Conservation (phyloP, 805 yeast genomes). For the Zygosaccharomyces gambellarensis region DNA sequence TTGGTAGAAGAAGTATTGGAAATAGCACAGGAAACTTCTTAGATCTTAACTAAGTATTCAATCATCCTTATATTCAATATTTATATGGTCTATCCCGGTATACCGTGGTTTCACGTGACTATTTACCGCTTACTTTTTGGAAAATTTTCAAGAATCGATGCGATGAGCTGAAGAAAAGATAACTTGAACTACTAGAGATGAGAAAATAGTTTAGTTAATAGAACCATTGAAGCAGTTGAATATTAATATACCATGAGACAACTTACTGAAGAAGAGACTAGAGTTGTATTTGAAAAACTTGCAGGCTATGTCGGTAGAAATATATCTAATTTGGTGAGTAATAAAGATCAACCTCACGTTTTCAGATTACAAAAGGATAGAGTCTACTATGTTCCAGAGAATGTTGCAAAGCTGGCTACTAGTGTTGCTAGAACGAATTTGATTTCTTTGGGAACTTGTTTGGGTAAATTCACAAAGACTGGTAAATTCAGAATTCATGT, state of each 20-base stretch:
- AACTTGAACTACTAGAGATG: not conserved
- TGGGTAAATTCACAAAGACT: constrained; percentile 96
- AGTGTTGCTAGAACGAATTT: constrained; percentile 82
- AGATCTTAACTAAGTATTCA: too few species aligned
- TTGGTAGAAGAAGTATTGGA: too few species aligned
- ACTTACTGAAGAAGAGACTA: constrained; percentile 94
- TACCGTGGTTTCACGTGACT: not conserved
- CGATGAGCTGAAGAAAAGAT: constrained; percentile 14
- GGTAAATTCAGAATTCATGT: constrained; percentile 94
- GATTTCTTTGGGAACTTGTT: constrained; percentile 89
- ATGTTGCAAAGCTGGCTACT: constrained; percentile 81
- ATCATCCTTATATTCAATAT: too few species aligned
- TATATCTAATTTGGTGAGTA: constrained; percentile 80
- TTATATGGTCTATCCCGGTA: too few species aligned
- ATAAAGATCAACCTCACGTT: constrained; percentile 78
- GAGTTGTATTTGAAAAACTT: constrained; percentile 89
- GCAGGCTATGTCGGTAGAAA: constrained; percentile 97
- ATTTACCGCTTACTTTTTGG: constrained; percentile 9
- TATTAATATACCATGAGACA: constrained; percentile 62
- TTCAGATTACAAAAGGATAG: constrained; percentile 94
- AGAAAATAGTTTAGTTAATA: not conserved
- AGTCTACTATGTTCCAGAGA: constrained; percentile 86
- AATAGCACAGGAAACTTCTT: too few species aligned
- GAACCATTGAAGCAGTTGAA: not conserved
- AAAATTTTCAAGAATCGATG: constrained; percentile 21